These are phyloP conservation scores for Picea glauca DNA, from an alignment of 75 land plant species.

Conservation along the genomic window DNA sequence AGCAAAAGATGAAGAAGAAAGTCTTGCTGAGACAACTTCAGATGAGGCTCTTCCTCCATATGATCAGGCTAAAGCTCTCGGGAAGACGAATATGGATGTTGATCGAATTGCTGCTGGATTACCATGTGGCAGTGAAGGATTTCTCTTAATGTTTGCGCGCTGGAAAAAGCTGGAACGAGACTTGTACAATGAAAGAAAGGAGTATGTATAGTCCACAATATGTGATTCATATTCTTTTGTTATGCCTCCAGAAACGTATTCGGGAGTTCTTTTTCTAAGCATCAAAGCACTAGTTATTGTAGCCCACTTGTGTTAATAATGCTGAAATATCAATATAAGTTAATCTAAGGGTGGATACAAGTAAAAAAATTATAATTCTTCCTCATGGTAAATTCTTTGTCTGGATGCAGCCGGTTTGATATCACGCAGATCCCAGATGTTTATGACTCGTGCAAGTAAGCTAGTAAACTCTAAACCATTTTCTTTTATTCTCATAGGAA, in stretches of 20 bases:
- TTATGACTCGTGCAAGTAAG: conserved; percentile 99
- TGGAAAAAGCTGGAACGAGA: conserved; percentile 99
- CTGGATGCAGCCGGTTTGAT: conserved; percentile 82
- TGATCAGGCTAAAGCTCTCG: conserved; percentile 98
- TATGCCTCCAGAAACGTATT: not conserved
- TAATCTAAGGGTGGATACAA: conserved; percentile 3
- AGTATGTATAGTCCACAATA: conserved; percentile 32
- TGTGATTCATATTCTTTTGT: not conserved
- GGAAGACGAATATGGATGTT: conserved; percentile 95
- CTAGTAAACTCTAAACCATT: not conserved
- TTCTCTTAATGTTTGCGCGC: conserved; percentile 98
- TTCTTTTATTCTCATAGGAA: not conserved
- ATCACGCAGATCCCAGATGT: conserved; percentile 98
- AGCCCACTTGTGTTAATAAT: not conserved
- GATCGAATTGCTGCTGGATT: conserved; percentile 97
- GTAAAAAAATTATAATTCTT: not conserved
- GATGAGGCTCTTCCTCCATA: conserved; percentile 84
- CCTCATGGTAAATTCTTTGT: conserved; percentile 6
- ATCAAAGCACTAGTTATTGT: not conserved
- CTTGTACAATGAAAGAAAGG: conserved; percentile 94
- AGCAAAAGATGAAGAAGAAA: conserved; percentile 92
- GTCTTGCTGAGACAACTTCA: conserved; percentile 52
- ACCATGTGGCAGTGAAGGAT: conserved; percentile 99
- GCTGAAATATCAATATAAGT: conserved; percentile 8
- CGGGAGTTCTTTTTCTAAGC: not conserved